These are phyloP conservation scores for Dactylonectria estremocensis DNA, from an alignment of 2,329 filamentous ascomycete species.

Conservation along the genomic window DNA sequence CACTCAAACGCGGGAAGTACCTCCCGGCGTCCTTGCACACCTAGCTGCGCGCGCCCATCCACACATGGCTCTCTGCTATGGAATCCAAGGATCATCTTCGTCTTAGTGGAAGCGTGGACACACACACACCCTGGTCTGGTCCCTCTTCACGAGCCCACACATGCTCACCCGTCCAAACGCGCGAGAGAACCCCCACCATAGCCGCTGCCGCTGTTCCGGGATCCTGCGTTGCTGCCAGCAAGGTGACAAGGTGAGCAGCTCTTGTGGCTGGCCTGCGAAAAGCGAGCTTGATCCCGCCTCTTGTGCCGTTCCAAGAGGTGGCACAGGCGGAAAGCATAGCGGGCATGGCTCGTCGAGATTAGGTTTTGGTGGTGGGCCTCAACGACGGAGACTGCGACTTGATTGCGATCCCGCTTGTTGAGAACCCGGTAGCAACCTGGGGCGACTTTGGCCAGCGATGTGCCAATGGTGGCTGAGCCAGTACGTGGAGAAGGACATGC, in stretches of 20 bases:
- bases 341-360: conserved; percentile 48
- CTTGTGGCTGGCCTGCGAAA: conserved; percentile 10
- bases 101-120: conserved; percentile 7
- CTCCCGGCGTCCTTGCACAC: not conserved
- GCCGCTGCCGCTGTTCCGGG: conserved; percentile 5
- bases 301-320: not conserved
- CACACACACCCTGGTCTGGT: not conserved
- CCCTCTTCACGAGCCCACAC: not conserved
- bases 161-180: not conserved
- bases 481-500: conserved; percentile 3
- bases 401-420: not conserved
- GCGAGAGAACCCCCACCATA: conserved; percentile 5
- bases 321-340: conserved; percentile 12
- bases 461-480: conserved; percentile 23
- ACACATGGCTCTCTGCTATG: not conserved
- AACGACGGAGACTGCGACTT: conserved; percentile 12
- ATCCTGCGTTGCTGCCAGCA: not conserved
- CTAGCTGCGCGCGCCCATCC: not conserved
- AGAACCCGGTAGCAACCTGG: conserved; percentile 5
- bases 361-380: conserved; percentile 44
- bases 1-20: not conserved
- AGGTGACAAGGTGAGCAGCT: not conserved
- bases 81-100: not conserved
- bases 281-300: not conserved
- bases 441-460: conserved; percentile 17